Evolutionary conservation across 129 eudicot genomes (phyloP), one percentile per base, ranked within the genome.

Genomic region (Flaveria trinervia): DNA sequence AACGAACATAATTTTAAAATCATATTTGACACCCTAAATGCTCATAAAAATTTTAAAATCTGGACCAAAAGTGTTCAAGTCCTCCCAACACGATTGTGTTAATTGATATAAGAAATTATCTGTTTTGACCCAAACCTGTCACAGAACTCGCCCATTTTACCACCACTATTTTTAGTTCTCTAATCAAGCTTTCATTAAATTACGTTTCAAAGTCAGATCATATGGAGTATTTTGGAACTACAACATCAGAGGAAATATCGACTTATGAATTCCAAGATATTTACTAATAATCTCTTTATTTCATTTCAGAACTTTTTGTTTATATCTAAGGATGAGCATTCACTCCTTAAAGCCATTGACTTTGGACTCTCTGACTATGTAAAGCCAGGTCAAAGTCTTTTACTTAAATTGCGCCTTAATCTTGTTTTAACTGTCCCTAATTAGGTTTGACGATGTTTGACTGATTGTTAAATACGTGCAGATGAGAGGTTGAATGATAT

Each of bases 291-390:
- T 61, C 78, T 71, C 26, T 67, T 44, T 36, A 22, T 80, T 68
- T 77, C 80, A 65, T 61, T 77, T 70, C 97, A 95, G 99, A 95
- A 95, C 81, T 95, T 95, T 77, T 92, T 95, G 22, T 95, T 84
- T 76, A 77, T 84, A 72, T 86, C 97, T 18, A 95, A 95, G 75
- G 96, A 92, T 26, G 99, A 95, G 44, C 81, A 86, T 74, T 95
- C 97, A 43, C 86, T 86, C 41, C 81, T 95, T 77, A 95, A 95
- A 84, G 99, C 99, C 84, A 95, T 95, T 25, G 99, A 95, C 83
- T 95, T 95, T 79, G 99, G 99, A 56, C 97, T 95, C 79, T 95
- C 99, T 12, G 99, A 95, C 86, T 95, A 87, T 73, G 99, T 95
- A 85, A 95, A 95, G 84, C 99, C 99, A 88, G 99, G 99, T 95